Base-by-base conservation (phyloP, 768 basidiomycete species). In the Nidularia pulvinata region DNA sequence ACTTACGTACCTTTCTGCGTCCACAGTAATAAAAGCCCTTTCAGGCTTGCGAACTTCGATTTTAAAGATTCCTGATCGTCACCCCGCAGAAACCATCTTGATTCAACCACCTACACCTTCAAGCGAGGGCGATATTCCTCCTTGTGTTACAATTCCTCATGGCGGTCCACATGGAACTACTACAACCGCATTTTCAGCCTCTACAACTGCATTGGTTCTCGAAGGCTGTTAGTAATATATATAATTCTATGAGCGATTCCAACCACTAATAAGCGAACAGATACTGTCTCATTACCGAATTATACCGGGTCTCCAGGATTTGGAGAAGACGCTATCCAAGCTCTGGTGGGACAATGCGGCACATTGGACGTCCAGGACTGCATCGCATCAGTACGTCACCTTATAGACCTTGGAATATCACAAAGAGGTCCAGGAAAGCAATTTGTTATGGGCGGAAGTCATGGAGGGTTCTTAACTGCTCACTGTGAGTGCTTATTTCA, bases 241-340 rank as follows among this genome's bases (percentile, higher is more conserved):
- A 32, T 22, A 33, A 34, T 39, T 14, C 49, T 7, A 37, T 33
- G 33, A 22, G 22, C 9, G 35, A 42, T 53, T 11, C 44, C 50
- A n/a, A 25, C 33, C 22, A 33, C 16, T 11, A 11, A 11, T 10
- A 13, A 11, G 48, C 22, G 37, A 36, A 48, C 59, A 84, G 88
- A 85, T 59, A 84, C 81, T 0, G 53, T 89, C 6, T 83, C 82
- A 1, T 55, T 79, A 9, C 82, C 83, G 0, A 88, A 88, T 63
- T 90, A 90, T 61, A 84, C 82, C 0, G 89, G 89, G 0, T 85
- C 85, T 1, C 66, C 78, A 33, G 89, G 89, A 3, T 89, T 74
- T 52, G 88, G 88, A 0, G 82, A 90, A 55, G 71, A 65, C n/a
- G 76, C 75, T n/a, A 70, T 89, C 34, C 77, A 75, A 48, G 69